Evolutionary conservation across 163 green algal genomes (phyloP).

Genomic region (Coccomyxa subellipsoidea): DNA sequence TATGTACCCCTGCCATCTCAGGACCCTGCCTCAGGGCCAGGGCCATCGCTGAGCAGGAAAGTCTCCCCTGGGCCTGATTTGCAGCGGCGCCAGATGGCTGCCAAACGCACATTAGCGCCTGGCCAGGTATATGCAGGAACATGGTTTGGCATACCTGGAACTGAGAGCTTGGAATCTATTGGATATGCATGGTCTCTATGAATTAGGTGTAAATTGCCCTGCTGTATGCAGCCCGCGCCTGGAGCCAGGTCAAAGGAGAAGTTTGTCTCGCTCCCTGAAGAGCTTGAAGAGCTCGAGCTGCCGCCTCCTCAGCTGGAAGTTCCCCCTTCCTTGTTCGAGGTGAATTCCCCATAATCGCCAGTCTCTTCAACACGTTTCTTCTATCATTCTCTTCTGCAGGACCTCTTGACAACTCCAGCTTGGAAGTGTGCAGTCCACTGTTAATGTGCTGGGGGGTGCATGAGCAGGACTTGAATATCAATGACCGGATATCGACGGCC

Average conservation of each 20-base stretch:
- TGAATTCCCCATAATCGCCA: too few species aligned
- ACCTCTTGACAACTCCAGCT: too few species aligned
- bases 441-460: not conserved
- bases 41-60: not conserved
- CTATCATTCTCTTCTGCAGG: too few species aligned
- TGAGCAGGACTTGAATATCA: constrained; percentile 11
- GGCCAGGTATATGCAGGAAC: too few species aligned
- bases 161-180: too few species aligned
- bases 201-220: too few species aligned
- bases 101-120: constrained; percentile 11
- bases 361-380: too few species aligned
- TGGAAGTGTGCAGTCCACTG: not conserved
- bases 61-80: not conserved
- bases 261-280: constrained; percentile 60
- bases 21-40: not conserved
- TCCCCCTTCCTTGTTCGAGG: constrained; percentile 42
- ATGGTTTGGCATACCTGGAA: too few species aligned
- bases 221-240: constrained; percentile 27
- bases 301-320: constrained; percentile 8
- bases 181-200: too few species aligned
- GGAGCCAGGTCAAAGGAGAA: constrained; percentile 37
- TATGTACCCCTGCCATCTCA: not conserved
- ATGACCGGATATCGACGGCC: not conserved
- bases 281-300: constrained; percentile 28
- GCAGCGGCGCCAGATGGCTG: not conserved